Evolutionary conservation across 176 grass and related monocot genomes (phyloP).

Genomic region (Lolium rigidum): DNA sequence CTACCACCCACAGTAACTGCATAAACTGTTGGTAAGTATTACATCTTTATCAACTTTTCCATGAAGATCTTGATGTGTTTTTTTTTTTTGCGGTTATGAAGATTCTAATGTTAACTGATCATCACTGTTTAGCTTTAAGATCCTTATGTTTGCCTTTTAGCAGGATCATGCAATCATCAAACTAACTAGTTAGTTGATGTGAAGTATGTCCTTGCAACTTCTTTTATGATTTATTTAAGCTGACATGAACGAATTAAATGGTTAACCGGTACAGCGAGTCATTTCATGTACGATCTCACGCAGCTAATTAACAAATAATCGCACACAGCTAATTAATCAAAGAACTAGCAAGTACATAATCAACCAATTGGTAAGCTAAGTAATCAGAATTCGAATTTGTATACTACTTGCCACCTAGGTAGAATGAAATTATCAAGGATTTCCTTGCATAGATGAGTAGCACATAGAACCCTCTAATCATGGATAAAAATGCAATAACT

Average conservation of each 20-base stretch:
- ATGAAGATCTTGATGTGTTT: neutral
- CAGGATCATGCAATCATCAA: neutral
- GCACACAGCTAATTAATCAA: slow-evolving; percentile 3
- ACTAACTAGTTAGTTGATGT: neutral
- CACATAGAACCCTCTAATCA: neutral
- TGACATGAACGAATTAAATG: neutral
- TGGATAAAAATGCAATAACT: neutral
- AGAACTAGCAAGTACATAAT: neutral
- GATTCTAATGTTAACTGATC: neutral
- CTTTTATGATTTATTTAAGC: neutral
- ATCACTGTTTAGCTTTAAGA: neutral
- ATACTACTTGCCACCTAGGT: neutral
- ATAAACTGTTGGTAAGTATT: neutral
- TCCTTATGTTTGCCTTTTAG: neutral
- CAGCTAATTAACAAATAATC: neutral
- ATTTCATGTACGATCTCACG: neutral
- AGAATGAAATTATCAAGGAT: neutral
- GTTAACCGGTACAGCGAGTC: neutral
- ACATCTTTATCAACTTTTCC: neutral
- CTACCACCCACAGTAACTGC: neutral
- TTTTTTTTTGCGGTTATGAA: neutral
- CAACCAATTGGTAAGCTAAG: neutral
- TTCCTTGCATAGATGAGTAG: neutral
- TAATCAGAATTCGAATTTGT: neutral
- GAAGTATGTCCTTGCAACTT: neutral